Conservation (phyloP, 306 rosid genomes). For the Pterocarpus santalinus region DNA sequence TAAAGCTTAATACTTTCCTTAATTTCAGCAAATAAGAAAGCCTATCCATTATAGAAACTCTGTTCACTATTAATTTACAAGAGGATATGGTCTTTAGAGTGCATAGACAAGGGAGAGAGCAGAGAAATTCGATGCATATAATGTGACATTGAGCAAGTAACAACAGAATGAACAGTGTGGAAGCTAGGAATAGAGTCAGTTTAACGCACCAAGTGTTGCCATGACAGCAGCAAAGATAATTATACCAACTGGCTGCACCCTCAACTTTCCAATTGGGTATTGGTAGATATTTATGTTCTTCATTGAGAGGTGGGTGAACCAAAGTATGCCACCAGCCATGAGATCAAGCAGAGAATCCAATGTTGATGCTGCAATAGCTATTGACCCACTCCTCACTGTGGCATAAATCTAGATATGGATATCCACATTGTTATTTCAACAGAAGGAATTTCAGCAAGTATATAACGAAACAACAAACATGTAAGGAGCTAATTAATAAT, state of each 20-base stretch:
- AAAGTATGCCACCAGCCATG: constrained; percentile 95
- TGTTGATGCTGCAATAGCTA: constrained; percentile 88
- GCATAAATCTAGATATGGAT: constrained; percentile 65
- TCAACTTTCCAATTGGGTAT: constrained; percentile 92
- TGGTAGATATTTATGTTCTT: constrained; percentile 76
- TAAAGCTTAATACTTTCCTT: constrained; percentile 16
- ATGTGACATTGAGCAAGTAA: not conserved
- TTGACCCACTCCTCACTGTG: constrained; percentile 72
- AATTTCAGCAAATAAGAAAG: constrained; percentile 7
- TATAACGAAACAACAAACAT: constrained; percentile 12
- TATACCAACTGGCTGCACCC: constrained; percentile 96
- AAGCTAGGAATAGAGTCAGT: constrained; percentile 38
- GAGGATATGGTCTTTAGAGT: constrained; percentile 3
- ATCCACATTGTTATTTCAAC: constrained; percentile 23
- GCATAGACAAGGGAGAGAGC: constrained; percentile 7
- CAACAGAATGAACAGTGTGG: constrained; percentile 18
- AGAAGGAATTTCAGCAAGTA: not conserved
- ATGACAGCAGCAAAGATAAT: constrained; percentile 91
- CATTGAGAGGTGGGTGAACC: constrained; percentile 94
- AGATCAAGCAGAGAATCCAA: constrained; percentile 85
- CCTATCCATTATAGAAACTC: constrained; percentile 4
- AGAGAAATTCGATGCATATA: constrained; percentile 6
- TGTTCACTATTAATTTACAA: not conserved
- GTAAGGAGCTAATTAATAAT: constrained; percentile 10
- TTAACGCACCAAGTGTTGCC: constrained; percentile 81